phyloP scores from a whole-genome alignment of 2,329 filamentous ascomycete species.

The Aureobasidium sp. region DNA sequence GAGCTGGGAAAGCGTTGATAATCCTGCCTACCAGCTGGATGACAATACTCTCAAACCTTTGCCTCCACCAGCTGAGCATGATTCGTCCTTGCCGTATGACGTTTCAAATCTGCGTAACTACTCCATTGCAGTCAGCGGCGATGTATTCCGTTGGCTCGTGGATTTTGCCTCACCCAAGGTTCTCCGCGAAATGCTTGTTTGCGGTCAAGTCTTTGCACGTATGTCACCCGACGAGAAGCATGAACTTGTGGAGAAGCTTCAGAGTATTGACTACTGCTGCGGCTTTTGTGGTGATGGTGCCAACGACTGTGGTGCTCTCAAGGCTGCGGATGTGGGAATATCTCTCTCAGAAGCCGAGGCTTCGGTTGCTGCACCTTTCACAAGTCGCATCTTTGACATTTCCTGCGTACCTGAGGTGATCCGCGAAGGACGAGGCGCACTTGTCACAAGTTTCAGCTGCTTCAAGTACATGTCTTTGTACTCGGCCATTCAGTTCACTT shows the following conservation, averaged over 20 bases:
- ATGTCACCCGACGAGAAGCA: constrained; percentile 99
- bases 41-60: constrained; percentile 73
- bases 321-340: constrained; percentile 94
- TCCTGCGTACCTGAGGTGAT: constrained; percentile 92
- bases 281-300: constrained; percentile 97
- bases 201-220: constrained; percentile 87
- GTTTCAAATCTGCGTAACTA: constrained; percentile 77
- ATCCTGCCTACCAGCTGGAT: constrained; percentile 69
- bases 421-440: constrained; percentile 80
- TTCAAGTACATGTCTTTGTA: constrained; percentile 99
- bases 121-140: constrained; percentile 80
- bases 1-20: constrained; percentile 92
- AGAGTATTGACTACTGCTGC: constrained; percentile 89
- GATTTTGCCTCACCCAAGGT: constrained; percentile 81
- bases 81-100: constrained; percentile 80
- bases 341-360: constrained; percentile 96
- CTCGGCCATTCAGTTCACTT: constrained; percentile 98
- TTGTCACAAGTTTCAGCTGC: constrained; percentile 98
- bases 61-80: constrained; percentile 60
- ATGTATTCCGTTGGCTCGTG: constrained; percentile 93
- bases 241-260: constrained; percentile 92
- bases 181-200: constrained; percentile 78
- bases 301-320: constrained; percentile 94
- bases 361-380: constrained; percentile 96
- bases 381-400: constrained; percentile 91